Conservation (phyloP, 2,329 filamentous ascomycete genomes). For the Cladophialophora psammophila region DNA sequence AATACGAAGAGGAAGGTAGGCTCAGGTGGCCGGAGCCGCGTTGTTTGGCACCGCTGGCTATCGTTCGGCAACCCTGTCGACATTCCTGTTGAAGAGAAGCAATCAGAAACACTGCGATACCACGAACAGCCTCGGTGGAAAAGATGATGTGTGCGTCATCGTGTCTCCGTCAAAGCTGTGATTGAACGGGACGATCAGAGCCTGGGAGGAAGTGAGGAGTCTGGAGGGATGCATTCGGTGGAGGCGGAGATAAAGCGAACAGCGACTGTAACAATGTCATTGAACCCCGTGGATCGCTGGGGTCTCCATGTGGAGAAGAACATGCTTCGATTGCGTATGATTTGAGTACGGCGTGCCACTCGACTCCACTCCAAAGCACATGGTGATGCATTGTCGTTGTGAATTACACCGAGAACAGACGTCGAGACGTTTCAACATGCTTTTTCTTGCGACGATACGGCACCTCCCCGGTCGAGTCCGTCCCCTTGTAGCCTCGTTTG, state of each 20-base stretch:
- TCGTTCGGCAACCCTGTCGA: slow-evolving; percentile 1
- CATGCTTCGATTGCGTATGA: neutral
- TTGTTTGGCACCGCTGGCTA: neutral
- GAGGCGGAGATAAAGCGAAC: slow-evolving; percentile 19
- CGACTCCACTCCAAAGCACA: slow-evolving; percentile 1
- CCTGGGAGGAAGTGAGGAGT: neutral
- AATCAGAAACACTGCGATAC: neutral
- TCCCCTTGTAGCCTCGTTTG: neutral
- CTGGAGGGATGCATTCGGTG: neutral
- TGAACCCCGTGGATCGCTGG: slow-evolving; percentile 4
- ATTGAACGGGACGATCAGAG: neutral
- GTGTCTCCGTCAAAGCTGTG: neutral
- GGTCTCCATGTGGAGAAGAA: slow-evolving; percentile 20
- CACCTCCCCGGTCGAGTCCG: slow-evolving; percentile 13
- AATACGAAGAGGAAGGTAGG: slow-evolving; percentile 12
- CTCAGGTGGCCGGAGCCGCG: neutral
- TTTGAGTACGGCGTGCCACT: slow-evolving; percentile 14
- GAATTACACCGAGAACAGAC: slow-evolving; percentile 8
- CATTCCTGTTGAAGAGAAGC: neutral
- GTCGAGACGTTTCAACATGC: neutral
- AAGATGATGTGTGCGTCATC: slow-evolving; percentile 9
- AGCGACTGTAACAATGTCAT: neutral
- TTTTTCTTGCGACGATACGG: slow-evolving; percentile 2
- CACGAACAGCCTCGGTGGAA: slow-evolving; percentile 12
- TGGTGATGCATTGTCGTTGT: neutral